Evolutionary conservation across 2,329 filamentous ascomycete species (phyloP), one percentile per base, ranked within the genome.

Genomic region (Didymella keratinophila): DNA sequence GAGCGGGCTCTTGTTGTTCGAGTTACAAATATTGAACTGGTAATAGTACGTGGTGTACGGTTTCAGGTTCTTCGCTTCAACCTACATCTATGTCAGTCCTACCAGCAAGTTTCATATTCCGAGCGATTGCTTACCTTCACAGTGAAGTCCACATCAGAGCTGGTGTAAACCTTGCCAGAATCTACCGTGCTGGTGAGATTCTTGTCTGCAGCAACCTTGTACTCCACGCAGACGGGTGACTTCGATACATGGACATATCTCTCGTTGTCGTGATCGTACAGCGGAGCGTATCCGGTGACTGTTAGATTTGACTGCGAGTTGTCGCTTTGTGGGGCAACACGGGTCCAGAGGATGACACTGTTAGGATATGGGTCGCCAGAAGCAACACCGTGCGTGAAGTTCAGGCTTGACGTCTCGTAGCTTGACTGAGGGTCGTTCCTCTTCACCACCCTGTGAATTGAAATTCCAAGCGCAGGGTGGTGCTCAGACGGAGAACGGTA

Each of bases 121-220:
- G 14, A 1, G 0, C 10, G 1, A 3, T 30, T n/a, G 16, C 41
- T 28, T 71, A 86, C 86, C 81, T 91, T 91, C 59, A 92, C 79
- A 0, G 89, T 92, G 69, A 88, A 93, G 70, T 93, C 90, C 47
- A 92, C 85, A 69, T 93, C 89, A 1, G 86, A 89, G 27, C 84
- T 89, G 0, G 89, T 92, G 69, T 87, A 91, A 1, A 83, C 87
- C 27, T 78, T 83, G 4, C 89, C 89, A 2, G 78, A 79, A 48
- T 83, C 80, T 2, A 85, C 84, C 14, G 85, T 77, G 2, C 78
- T 68, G 8, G 76, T 75, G 28, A 84, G 79, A 25, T 78, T 75
- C 47, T 80, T 67, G 63, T 84, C 81, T 18, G 77, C 76, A 9
- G 81, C 80, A 21, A 91, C 83, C 58, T 82, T 84, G 81, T 86